A percentile compares a stretch with the other conserved stretches of the same genome.
These are phyloP conservation scores for Dactylellina cionopaga DNA, from an alignment of 2,329 filamentous ascomycete species.

Conservation along the genomic window DNA sequence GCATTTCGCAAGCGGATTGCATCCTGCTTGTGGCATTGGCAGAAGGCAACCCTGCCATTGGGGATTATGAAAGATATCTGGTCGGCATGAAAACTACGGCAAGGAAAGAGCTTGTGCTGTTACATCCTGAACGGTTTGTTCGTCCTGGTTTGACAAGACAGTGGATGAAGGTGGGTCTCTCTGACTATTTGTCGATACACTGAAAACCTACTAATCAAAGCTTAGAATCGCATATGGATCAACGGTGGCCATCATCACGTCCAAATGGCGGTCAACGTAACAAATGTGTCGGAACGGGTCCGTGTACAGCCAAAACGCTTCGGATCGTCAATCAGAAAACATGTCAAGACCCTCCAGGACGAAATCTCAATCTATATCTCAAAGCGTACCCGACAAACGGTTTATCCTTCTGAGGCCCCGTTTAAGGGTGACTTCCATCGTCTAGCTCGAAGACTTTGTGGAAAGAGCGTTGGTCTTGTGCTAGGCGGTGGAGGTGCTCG, in stretches of 20 bases:
- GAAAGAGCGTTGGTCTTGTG: conserved; percentile 92
- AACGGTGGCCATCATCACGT: conserved; percentile 98
- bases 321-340: conserved; percentile 85
- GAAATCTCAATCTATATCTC: conserved; percentile 99
- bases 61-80: conserved; percentile 95
- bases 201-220: conserved; percentile 1
- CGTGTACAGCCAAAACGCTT: conserved; percentile 77
- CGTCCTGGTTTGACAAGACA: conserved; percentile 82
- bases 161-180: conserved; percentile 73
- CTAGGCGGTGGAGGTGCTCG: conserved; percentile 92
- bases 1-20: conserved; percentile 95
- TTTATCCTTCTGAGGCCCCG: conserved; percentile 89
- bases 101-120: conserved; percentile 86
- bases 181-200: neutral
- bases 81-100: conserved; percentile 97
- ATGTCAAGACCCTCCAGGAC: conserved; percentile 92
- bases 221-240: conserved; percentile 88
- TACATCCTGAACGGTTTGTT: conserved; percentile 90
- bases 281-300: conserved; percentile 66
- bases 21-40: conserved; percentile 92
- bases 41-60: conserved; percentile 87
- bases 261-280: conserved; percentile 84
- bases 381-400: conserved; percentile 84
- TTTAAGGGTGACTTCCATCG: conserved; percentile 98
- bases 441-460: conserved; percentile 86